Evolutionary conservation across 2,329 filamentous ascomycete genomes (phyloP).

Genomic region (Colletotrichum simmondsii): DNA sequence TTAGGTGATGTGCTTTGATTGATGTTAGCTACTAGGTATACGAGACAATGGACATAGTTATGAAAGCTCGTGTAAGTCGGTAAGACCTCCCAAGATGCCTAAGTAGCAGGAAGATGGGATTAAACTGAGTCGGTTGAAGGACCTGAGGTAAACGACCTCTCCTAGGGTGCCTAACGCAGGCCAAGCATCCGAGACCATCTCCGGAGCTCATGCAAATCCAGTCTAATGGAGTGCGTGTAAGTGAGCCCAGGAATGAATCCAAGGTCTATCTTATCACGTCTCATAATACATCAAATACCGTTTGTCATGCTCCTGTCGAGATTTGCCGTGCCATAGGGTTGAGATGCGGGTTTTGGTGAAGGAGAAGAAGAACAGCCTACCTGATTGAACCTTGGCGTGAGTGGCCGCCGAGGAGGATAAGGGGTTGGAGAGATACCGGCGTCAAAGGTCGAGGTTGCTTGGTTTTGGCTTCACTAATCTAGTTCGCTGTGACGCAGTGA

Average conservation of each 20-base stretch:
- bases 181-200: not conserved
- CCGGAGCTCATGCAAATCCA: not conserved
- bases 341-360: not conserved
- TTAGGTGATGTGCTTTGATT: not conserved
- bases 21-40: slow-evolving; percentile 9
- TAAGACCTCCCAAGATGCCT: not conserved
- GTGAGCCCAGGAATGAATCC: not conserved
- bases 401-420: slow-evolving; percentile 14
- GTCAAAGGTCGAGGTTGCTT: not conserved
- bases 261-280: not conserved
- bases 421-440: not conserved
- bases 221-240: not conserved
- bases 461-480: not conserved
- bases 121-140: not conserved
- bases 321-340: not conserved
- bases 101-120: not conserved
- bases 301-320: not conserved
- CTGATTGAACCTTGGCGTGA: not conserved
- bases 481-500: not conserved
- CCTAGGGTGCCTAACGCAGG: not conserved
- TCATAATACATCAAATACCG: not conserved
- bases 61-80: not conserved
- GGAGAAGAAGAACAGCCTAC: not conserved
- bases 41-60: slow-evolving; percentile 35
- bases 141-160: not conserved